A percentile compares a stretch with the other conserved stretches of the same genome.
Conservation (phyloP, 148 eudicot species). For the Chenopodium quinoa region DNA sequence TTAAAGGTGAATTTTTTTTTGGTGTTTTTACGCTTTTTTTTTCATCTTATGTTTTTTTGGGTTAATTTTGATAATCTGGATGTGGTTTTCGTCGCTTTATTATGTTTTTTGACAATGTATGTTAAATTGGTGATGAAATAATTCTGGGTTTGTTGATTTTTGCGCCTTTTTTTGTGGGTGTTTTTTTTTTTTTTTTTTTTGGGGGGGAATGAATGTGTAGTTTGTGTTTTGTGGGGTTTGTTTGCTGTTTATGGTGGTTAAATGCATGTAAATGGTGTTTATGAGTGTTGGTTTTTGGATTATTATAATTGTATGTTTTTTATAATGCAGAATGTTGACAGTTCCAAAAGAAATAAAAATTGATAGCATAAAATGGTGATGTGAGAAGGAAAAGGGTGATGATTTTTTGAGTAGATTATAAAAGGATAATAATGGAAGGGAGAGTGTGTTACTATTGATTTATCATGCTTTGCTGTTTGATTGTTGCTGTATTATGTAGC, state of each 20-base stretch:
- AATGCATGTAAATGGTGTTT: slow-evolving; percentile 16
- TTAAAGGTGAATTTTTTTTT: slow-evolving; percentile 19
- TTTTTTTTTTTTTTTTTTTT: neutral
- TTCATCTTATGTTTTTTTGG: neutral
- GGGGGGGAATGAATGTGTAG: neutral
- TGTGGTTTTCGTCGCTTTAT: neutral
- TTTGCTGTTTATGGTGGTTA: neutral
- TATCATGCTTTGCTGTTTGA: neutral
- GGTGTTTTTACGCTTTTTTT: neutral
- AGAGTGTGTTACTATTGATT: neutral
- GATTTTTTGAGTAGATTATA: neutral
- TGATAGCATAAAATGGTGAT: neutral
- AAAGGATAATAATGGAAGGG: too few species aligned
- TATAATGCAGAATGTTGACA: neutral
- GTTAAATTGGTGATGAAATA: slow-evolving; percentile 6
- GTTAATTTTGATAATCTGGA: slow-evolving; percentile 4
- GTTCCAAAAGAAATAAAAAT: neutral
- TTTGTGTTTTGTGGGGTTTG: neutral
- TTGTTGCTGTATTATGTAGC: neutral
- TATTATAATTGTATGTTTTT: neutral
- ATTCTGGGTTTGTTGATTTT: slow-evolving; percentile 22
- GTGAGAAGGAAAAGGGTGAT: slow-evolving; percentile 12
- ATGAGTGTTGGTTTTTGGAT: neutral
- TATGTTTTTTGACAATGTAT: slow-evolving; percentile 25
- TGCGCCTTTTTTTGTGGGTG: slow-evolving; percentile 10